Conservation (phyloP, 2,329 filamentous ascomycete species). For the Trichoderma gracile region DNA sequence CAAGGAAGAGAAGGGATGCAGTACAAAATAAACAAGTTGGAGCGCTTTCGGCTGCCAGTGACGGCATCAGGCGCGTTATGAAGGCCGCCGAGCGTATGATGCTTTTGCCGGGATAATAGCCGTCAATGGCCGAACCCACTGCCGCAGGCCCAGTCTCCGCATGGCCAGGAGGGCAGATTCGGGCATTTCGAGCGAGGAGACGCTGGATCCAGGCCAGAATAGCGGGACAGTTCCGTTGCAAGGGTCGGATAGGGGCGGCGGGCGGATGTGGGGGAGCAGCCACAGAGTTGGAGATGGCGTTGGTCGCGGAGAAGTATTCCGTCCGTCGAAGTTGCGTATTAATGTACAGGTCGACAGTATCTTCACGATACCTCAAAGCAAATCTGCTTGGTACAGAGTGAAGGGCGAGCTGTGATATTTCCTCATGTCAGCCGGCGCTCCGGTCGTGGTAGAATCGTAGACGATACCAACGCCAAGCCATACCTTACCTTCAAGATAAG, state of each 20-base stretch:
- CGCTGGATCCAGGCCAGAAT: conserved; percentile 3
- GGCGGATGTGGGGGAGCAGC: conserved; percentile 18
- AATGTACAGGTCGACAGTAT: no score
- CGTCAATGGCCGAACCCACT: conserved; percentile 23
- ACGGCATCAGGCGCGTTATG: conserved; percentile 15
- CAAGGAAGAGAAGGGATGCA: neutral
- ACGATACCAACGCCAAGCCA: no score
- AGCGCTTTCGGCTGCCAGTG: neutral
- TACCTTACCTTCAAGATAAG: no score
- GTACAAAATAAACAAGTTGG: neutral
- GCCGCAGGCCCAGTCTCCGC: conserved; percentile 19
- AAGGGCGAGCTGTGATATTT: no score
- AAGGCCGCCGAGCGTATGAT: neutral
- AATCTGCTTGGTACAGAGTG: no score
- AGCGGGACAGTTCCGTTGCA: conserved; percentile 22
- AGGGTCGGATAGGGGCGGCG: conserved; percentile 21
- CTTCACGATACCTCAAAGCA: no score
- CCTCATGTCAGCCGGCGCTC: no score
- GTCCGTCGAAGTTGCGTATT: neutral
- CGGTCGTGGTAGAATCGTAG: no score
- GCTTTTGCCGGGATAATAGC: conserved; percentile 24
- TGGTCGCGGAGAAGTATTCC: neutral
- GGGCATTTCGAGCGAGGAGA: conserved; percentile 19
- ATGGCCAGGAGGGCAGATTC: conserved; percentile 6
- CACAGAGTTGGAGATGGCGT: neutral